Evolutionary conservation across 1,284 basidiomycete species (phyloP), one percentile per base, ranked within the genome.

Genomic region (Xerocomus amazonicus): DNA sequence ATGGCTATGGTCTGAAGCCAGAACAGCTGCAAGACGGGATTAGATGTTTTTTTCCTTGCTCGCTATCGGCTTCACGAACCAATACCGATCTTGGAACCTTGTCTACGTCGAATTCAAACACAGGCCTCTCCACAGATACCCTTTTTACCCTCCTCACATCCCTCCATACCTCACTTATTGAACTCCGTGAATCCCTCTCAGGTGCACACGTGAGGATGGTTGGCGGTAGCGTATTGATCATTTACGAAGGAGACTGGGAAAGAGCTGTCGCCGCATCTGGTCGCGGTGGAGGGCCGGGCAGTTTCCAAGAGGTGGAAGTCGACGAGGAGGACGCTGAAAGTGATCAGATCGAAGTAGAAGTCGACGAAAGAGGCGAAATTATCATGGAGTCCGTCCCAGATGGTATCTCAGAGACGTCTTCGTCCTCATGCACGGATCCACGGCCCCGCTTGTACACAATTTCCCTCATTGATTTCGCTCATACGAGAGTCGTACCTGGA

Each of bases 391-490:
- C 73, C 3, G 63, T 69, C 10, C 66, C 67, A 2, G 66, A 71
- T 4, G 62, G 67, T 4, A 66, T 38, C 4, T 49, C 43, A 2
- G 55, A 54, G 5, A 36, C 70, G 0, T 70, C 71, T 0, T 70
- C 71, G 17, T 35, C 12, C 4, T 53, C 59, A 3, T 70, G 70
- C 3, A 63, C 67, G 1, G 71, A 73, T 4, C 62, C 66, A 6
- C 61, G 63, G 3, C 75, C 77, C 7, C 76, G 80, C 13, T 79
- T 87, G 9, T 84, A 80, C 56, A 72, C 76, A 9, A 75, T 96
- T 50, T 86, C 85, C 52, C 70, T 97, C 55, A 97, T 97, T 53
- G 95, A 98, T 72, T 97, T 98, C 68, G 95, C 92, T 4, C 96
- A 98, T 68, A 89, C 92, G 4, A 74, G 77, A 32, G 58, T 89